These are phyloP conservation scores for Nakazawaea ambrosiae DNA, from an alignment of 805 yeast species.

Conservation along the genomic window DNA sequence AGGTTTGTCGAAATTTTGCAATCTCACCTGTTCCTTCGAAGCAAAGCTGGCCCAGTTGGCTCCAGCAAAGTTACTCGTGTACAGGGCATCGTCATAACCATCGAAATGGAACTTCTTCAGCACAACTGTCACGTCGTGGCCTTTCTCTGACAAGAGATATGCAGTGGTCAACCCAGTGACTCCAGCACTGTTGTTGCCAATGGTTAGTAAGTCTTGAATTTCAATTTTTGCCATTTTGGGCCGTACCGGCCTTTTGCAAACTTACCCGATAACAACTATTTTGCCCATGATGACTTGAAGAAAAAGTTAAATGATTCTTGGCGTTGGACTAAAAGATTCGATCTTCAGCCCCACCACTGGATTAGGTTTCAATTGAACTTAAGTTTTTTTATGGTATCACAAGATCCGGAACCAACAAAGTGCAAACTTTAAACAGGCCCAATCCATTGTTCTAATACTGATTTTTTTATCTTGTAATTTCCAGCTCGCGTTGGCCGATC, in stretches of 20 bases:
- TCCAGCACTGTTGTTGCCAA: conserved; percentile 27
- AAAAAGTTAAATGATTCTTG: no score
- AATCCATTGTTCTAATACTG: no score
- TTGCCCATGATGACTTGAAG: no score
- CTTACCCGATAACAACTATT: conserved; percentile 6
- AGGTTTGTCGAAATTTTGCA: conserved; percentile 33
- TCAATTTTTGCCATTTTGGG: no score
- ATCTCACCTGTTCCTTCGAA: conserved; percentile 12
- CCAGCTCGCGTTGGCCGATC: no score
- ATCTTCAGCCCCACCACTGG: not conserved
- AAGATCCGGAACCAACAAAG: no score
- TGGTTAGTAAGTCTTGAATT: no score
- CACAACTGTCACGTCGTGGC: conserved; percentile 27
- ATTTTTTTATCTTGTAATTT: no score
- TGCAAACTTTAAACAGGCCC: no score
- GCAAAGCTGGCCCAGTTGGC: conserved; percentile 56
- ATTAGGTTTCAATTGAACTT: not conserved
- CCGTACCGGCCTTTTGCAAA: not conserved
- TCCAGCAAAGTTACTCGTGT: conserved; percentile 53
- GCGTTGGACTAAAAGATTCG: no score
- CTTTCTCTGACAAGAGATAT: conserved; percentile 24
- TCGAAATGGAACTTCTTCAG: conserved; percentile 43
- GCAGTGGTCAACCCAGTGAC: conserved; percentile 40
- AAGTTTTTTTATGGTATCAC: no score
- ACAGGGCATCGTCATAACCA: conserved; percentile 26